phyloP scores from a whole-genome alignment of 2,329 filamentous ascomycete genomes.

The Daldinia sp. region DNA sequence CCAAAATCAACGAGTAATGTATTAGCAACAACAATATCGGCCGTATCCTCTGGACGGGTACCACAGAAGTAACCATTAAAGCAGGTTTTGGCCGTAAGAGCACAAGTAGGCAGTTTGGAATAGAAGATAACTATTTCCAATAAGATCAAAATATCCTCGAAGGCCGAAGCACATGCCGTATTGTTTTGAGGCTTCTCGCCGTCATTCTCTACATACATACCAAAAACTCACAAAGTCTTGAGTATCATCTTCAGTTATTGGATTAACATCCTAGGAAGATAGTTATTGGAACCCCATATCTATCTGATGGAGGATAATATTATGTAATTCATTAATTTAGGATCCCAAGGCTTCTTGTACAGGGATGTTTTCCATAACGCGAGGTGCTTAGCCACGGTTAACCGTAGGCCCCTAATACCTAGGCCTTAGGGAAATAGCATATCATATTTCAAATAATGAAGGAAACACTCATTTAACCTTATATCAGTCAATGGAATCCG shows the following conservation, averaged over 20 bases:
- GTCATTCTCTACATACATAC: slow-evolving; percentile 57
- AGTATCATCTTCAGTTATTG: not conserved
- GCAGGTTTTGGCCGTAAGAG: no score
- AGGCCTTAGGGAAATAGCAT: not conserved
- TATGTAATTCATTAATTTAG: not conserved
- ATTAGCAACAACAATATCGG: no score
- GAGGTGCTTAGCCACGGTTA: no score
- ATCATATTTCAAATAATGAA: not conserved
- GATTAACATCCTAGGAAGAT: not conserved
- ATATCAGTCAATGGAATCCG: no score
- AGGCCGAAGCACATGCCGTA: slow-evolving; percentile 55
- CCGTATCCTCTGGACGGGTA: no score
- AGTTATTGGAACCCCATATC: not conserved
- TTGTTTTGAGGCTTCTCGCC: slow-evolving; percentile 52
- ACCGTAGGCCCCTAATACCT: not conserved
- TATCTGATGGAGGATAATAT: not conserved
- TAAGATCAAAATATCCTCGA: slow-evolving; percentile 53
- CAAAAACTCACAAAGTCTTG: slow-evolving; percentile 42
- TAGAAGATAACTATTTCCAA: no score
- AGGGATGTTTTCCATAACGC: no score
- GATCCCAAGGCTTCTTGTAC: not conserved
- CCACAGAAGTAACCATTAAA: no score
- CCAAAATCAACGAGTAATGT: no score
- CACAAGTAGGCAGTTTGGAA: no score
- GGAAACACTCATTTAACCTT: not conserved